Percentiles rank a stretch among this genome's conserved stretches.
phyloP scores from a whole-genome alignment of 345 rosid species.

The Toxicodendron radicans region DNA sequence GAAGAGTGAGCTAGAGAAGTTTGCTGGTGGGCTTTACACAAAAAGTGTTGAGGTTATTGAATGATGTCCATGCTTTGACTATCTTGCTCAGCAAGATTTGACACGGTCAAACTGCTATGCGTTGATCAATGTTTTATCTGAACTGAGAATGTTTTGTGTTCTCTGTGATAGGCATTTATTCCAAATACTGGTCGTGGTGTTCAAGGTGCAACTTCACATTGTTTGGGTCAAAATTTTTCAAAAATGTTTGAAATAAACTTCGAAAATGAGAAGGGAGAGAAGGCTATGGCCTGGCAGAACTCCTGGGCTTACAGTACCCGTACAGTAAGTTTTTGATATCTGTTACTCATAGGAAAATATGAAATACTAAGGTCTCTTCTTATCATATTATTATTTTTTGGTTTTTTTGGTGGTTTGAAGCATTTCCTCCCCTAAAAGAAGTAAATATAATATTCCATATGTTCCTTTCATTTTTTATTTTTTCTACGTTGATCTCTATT shows the following conservation, averaged over 20 bases:
- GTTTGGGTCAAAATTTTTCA: conserved; percentile 94
- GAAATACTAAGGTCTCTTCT: neutral
- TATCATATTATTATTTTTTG: neutral
- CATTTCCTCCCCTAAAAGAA: neutral
- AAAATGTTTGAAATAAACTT: conserved; percentile 92
- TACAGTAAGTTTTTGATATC: conserved; percentile 42
- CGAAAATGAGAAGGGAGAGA: conserved; percentile 93
- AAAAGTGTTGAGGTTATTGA: conserved; percentile 82
- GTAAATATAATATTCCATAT: neutral
- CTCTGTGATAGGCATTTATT: conserved; percentile 73
- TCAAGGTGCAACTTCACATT: conserved; percentile 99
- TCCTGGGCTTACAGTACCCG: conserved; percentile 99
- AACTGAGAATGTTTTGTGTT: neutral
- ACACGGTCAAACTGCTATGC: neutral
- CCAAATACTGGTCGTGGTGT: conserved; percentile 97
- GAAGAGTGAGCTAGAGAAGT: conserved; percentile 97
- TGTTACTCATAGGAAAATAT: neutral
- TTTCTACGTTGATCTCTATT: neutral
- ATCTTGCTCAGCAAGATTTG: neutral
- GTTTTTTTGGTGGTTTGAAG: conserved; percentile 1
- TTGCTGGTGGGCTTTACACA: conserved; percentile 97
- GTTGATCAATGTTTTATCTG: conserved; percentile 9
- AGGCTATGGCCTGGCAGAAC: conserved; percentile 94
- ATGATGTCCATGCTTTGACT: neutral
- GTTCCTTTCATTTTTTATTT: neutral